phyloP scores from a whole-genome alignment of 1,284 basidiomycete species.

The Cutaneotrichosporon curvatum region DNA sequence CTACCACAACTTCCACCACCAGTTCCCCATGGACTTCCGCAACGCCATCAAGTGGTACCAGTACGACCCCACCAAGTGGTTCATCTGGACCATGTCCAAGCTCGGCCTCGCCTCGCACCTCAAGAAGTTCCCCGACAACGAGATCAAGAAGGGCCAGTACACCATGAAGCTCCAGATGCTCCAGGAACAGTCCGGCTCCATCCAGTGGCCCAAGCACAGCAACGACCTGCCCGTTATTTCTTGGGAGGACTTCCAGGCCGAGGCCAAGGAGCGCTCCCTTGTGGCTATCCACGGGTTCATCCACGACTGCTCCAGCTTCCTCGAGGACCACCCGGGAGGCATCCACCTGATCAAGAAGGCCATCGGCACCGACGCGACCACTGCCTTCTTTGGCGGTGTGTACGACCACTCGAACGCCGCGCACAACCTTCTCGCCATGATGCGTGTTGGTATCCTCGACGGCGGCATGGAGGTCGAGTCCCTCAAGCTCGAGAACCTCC shows the following conservation, averaged over 20 bases:
- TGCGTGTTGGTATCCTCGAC: constrained; percentile 77
- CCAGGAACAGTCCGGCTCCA: constrained; percentile 59
- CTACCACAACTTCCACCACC: constrained; percentile 93
- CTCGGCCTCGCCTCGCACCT: constrained; percentile 77
- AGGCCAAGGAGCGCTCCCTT: constrained; percentile 65
- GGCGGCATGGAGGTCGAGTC: constrained; percentile 65
- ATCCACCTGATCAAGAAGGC: constrained; percentile 55
- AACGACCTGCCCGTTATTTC: constrained; percentile 71
- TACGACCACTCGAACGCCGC: constrained; percentile 91
- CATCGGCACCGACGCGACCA: constrained; percentile 76
- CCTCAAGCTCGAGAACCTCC: constrained; percentile 35
- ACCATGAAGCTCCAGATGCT: constrained; percentile 87
- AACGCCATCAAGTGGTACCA: constrained; percentile 91
- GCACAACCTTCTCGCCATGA: constrained; percentile 72
- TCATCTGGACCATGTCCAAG: constrained; percentile 62
- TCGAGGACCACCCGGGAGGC: constrained; percentile 86
- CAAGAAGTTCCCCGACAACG: constrained; percentile 89
- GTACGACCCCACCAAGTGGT: constrained; percentile 73
- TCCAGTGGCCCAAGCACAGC: constrained; percentile 60
- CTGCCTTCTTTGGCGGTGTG: constrained; percentile 88
- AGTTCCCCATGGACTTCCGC: constrained; percentile 90
- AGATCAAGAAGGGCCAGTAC: constrained; percentile 81
- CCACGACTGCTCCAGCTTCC: constrained; percentile 77
- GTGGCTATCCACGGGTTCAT: constrained; percentile 84
- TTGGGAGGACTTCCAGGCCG: constrained; percentile 73